These are phyloP conservation scores for Obelidium mucronatum DNA, from an alignment of 192 early-diverging fungal species.

Conservation along the genomic window DNA sequence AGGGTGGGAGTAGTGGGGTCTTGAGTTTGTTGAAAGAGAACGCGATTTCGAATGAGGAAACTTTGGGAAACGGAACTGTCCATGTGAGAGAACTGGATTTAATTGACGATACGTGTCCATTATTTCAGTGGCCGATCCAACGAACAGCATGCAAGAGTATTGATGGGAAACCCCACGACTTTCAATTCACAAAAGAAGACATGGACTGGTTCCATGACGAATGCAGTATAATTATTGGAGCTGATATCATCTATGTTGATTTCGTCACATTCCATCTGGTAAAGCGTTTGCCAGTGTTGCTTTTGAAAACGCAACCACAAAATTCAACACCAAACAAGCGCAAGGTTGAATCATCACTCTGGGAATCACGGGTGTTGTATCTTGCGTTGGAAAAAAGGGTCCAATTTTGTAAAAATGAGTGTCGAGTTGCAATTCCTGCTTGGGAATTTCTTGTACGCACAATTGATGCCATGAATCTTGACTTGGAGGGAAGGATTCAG, in stretches of 20 bases:
- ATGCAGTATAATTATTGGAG: conserved; percentile 36
- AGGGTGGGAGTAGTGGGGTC: too few species aligned
- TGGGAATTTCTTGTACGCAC: conserved; percentile 44
- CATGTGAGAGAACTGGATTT: conserved; percentile 32
- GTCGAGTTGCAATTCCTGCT: conserved; percentile 34
- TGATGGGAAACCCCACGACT: background rate
- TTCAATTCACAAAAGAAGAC: conserved; percentile 17
- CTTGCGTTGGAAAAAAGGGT: conserved; percentile 45
- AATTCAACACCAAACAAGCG: too few species aligned
- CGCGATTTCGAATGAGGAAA: conserved; percentile 13
- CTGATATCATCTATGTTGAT: conserved; percentile 47
- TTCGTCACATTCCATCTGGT: conserved; percentile 44
- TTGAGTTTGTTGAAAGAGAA: conserved; percentile 26
- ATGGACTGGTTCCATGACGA: background rate
- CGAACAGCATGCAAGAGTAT: background rate
- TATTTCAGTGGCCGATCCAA: background rate
- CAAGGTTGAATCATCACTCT: background rate
- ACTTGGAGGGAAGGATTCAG: conserved; percentile 4
- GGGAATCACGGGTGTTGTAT: conserved; percentile 32
- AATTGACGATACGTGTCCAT: conserved; percentile 21
- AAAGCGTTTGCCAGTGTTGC: conserved; percentile 26
- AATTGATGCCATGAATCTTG: conserved; percentile 39
- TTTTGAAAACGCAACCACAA: too few species aligned
- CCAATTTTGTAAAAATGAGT: conserved; percentile 36
- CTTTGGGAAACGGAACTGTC: background rate